Evolutionary conservation across 1,284 basidiomycete genomes (phyloP).

Genomic region (Heliocybe sulcata): DNA sequence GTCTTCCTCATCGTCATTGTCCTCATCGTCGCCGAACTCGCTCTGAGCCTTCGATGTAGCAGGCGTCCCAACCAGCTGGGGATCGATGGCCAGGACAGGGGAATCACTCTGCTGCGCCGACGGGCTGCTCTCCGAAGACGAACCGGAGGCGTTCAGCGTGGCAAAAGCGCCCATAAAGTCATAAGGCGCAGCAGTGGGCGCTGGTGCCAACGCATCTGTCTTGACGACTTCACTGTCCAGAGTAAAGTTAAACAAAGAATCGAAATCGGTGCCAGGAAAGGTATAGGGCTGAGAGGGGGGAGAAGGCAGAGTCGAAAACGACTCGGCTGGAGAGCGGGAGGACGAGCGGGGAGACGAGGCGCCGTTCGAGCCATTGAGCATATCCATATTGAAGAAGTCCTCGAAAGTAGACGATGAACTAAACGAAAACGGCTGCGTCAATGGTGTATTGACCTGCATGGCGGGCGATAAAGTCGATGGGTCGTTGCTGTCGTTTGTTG

Average conservation of each 20-base stretch:
- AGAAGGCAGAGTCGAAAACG: neutral
- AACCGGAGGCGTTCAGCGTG: neutral
- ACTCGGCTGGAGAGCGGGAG: neutral
- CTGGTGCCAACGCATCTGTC: neutral
- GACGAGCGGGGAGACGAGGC: neutral
- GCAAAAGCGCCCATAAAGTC: conserved; percentile 3
- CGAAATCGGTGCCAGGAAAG: neutral
- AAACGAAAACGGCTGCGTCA: conserved; percentile 1
- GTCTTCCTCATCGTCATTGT: conserved; percentile 12
- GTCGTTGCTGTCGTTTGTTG: neutral
- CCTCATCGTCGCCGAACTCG: conserved; percentile 20
- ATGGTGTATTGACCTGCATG: neutral
- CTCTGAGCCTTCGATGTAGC: conserved; percentile 27
- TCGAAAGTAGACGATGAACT: neutral
- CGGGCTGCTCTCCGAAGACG: conserved; percentile 7
- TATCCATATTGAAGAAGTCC: conserved; percentile 3
- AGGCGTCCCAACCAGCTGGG: conserved; percentile 42
- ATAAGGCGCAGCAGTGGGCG: neutral
- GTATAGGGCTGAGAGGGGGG: conserved; percentile 1
- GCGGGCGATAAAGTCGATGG: neutral
- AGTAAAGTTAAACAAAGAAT: conserved; percentile 2
- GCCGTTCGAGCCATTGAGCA: neutral
- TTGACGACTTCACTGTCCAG: neutral
- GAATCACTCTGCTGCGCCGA: conserved; percentile 13
- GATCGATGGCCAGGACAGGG: conserved; percentile 39